These are phyloP conservation scores for Penicillium digitatum DNA, from an alignment of 2,329 filamentous ascomycete species.

Conservation along the genomic window DNA sequence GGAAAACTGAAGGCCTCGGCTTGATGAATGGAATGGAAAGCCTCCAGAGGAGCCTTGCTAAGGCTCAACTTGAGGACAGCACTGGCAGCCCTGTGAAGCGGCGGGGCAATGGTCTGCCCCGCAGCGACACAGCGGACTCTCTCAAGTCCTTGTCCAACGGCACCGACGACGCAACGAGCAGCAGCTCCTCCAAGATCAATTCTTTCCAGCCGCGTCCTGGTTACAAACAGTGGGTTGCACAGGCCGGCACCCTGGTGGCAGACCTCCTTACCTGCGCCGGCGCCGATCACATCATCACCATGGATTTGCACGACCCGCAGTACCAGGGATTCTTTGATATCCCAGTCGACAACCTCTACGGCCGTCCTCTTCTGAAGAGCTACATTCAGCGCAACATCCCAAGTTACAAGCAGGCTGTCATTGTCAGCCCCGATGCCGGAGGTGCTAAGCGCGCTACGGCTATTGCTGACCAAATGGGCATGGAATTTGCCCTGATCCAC, in stretches of 20 bases:
- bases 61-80: conserved; percentile 58
- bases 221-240: conserved; percentile 98
- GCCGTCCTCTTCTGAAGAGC: conserved; percentile 52
- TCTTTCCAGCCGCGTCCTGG: conserved; percentile 80
- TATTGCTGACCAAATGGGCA: conserved; percentile 86
- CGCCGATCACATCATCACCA: conserved; percentile 93
- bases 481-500: conserved; percentile 96
- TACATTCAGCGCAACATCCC: conserved; percentile 77
- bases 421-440: conserved; percentile 94
- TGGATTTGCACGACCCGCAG: conserved; percentile 94
- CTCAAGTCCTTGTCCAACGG: conserved; percentile 41
- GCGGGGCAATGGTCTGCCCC: conserved; percentile 40
- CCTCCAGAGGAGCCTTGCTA: conserved; percentile 69
- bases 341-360: conserved; percentile 96
- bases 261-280: conserved; percentile 93
- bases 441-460: conserved; percentile 94
- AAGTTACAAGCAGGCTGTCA: conserved; percentile 78
- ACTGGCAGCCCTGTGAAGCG: conserved; percentile 44
- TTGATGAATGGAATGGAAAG: conserved; percentile 64
- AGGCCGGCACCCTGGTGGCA: conserved; percentile 90
- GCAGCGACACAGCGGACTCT: conserved; percentile 40
- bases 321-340: conserved; percentile 99
- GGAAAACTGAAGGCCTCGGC: conserved; percentile 62
- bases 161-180: conserved; percentile 63
- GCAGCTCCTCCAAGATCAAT: conserved; percentile 50